A percentile compares a stretch with the other conserved stretches of the same genome.
Evolutionary conservation across 2,329 filamentous ascomycete genomes (phyloP).

Genomic region (Fusarium secorum): DNA sequence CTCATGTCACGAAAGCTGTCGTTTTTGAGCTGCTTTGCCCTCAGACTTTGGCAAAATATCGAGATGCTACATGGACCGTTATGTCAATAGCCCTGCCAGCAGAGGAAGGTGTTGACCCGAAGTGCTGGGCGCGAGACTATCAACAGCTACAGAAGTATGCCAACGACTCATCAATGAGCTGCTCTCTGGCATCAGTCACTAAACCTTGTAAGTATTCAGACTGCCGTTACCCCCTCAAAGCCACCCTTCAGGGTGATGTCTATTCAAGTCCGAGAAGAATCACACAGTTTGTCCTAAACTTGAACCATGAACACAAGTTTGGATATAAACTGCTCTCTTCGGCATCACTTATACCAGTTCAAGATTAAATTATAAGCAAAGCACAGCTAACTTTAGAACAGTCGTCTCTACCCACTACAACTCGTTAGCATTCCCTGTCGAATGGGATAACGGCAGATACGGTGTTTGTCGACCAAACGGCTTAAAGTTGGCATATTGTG

Average conservation of each 20-base stretch:
- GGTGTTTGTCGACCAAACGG: constrained; percentile 39
- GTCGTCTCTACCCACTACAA: constrained; percentile 43
- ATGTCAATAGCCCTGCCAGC: constrained; percentile 44
- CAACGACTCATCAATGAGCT: constrained; percentile 18
- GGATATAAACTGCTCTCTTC: not conserved
- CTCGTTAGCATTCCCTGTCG: constrained; percentile 38
- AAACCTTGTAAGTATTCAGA: constrained; percentile 42
- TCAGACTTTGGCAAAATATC: constrained; percentile 47
- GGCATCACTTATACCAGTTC: not conserved
- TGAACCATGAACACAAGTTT: not conserved
- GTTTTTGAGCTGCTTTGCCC: constrained; percentile 54
- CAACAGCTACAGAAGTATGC: constrained; percentile 30
- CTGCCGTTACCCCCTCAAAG: no score
- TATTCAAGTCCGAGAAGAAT: not conserved
- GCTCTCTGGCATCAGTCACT: constrained; percentile 43
- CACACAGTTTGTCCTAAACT: not conserved
- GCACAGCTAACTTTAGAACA: constrained; percentile 4
- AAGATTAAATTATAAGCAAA: not conserved
- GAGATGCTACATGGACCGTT: constrained; percentile 53
- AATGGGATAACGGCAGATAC: constrained; percentile 40
- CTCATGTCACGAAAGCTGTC: constrained; percentile 44
- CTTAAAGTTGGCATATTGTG: constrained; percentile 31
- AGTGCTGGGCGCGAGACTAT: constrained; percentile 39
- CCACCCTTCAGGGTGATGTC: not conserved
- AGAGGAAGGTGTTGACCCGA: constrained; percentile 29